Evolutionary conservation across 768 basidiomycete genomes (phyloP), one percentile per base, ranked within the genome.

Genomic region (Boletus speciosus): DNA sequence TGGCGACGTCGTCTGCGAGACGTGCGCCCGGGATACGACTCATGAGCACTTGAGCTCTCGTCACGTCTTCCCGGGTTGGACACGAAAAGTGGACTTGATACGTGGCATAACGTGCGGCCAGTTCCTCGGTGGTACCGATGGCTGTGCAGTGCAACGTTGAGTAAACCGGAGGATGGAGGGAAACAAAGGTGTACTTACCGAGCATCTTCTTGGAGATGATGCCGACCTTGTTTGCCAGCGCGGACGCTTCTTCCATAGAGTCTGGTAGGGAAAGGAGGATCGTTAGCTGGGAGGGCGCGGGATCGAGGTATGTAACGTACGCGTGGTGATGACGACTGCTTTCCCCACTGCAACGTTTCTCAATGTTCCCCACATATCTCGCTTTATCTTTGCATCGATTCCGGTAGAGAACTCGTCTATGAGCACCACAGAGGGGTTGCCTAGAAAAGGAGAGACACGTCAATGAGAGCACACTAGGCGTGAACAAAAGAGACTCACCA

Each of bases 361-460:
- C 51, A 91, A 73, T 0, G 86, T 89, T 15, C 73, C 72, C 90
- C 90, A 91, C 84, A 91, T 89, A 31, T 90, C 86, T 35, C 90
- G 75, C 69, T 90, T 91, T 77, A 85, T 90, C 68, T 84, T 88
- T 7, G 88, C 85, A 64, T 90, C 90, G 45, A 91, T 82, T 6
- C 90, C 90, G 3, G 88, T 89, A 6, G 86, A 89, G 66, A 89
- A 91, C 63, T 91, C 88, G 56, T 92, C 90, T 43, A 92, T 90
- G 21, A 91, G 77, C 3, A 91, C 73, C 4, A 90, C 89, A 4
- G 86, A 73, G 5, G 89, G 86, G 60, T 90, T 90, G 6, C 87
- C 88, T 84, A 48, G n/a, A 12, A 32, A 48, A 44, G 3, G 32
- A 12, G 12, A 45, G 16, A 39, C 16, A 31, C n/a, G 44, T 48